Base-by-base conservation (phyloP, 75 land plant species). In the Gnetum montanum region DNA sequence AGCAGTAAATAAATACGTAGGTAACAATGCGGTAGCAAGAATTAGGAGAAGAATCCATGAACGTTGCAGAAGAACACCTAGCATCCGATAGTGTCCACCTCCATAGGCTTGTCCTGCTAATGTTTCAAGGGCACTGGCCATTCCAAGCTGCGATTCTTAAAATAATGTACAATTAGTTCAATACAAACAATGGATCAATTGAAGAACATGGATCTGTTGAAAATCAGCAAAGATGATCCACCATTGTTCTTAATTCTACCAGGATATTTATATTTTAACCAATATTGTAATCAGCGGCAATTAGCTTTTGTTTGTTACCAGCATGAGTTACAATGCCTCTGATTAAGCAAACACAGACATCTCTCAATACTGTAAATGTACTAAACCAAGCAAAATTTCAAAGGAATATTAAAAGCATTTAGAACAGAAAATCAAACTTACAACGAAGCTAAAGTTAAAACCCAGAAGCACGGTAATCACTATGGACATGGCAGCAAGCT, bases 91-190 rank as follows among this genome's bases (percentile, higher is more conserved):
- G 20, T 33, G 22, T 4, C 46, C 31, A 6, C 54, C 38, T 2
- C 68, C 66, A 62, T 37, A 43, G 15, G 46, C 66, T 62, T 60
- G 49, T 12, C 67, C 66, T 27, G 67, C 60, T 1, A 64, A 1
- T 25, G 66, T 60, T 4, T 29, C 67, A 19, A 60, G 38, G 7
- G 52, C 54, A 18, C 13, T 30, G 0, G 36, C 68, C 67, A 66
- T 43, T 23, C 68, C 68, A 23, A 66, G 46, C 66, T 66, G 59
- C 35, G 8, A 4, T 15, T 3, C 8, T 10, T 8, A 13, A 13
- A 29, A 4, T 4, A 45, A 18, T 4, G 3, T 2, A 11, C 0
- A 4, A n/a, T n/a, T n/a, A n/a, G n/a, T n/a, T n/a, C n/a, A n/a
- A n/a, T n/a, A n/a, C n/a, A n/a, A n/a, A n/a, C n/a, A n/a, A n/a